phyloP scores from a whole-genome alignment of 2,329 filamentous ascomycete genomes.

The Ascochyta rabiei region DNA sequence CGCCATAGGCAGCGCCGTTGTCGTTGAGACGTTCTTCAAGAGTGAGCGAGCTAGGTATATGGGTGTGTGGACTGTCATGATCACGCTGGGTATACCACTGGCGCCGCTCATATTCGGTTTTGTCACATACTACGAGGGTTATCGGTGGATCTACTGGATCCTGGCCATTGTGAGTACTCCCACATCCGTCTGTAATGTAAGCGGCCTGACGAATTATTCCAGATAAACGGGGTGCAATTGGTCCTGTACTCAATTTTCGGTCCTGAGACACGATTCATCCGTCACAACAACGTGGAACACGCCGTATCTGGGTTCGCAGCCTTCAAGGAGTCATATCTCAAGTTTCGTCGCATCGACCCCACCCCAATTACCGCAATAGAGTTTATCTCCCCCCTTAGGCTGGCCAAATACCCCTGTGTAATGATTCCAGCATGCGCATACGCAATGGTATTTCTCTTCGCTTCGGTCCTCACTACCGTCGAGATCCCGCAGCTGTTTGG shows the following conservation, averaged over 20 bases:
- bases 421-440: constrained; percentile 60
- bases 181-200: background rate
- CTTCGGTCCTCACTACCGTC: constrained; percentile 60
- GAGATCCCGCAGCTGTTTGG: constrained; percentile 66
- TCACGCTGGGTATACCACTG: constrained; percentile 57
- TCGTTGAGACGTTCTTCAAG: constrained; percentile 64
- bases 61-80: constrained; percentile 63
- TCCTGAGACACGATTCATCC: constrained; percentile 61
- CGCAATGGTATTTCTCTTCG: constrained; percentile 63
- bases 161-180: constrained; percentile 57
- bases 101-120: constrained; percentile 52
- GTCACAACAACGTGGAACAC: constrained; percentile 45
- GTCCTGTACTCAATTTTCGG: constrained; percentile 60
- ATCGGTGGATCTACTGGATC: constrained; percentile 65
- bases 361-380: constrained; percentile 56
- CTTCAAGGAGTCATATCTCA: constrained; percentile 55
- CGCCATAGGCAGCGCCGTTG: constrained; percentile 62
- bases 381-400: constrained; percentile 59
- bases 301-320: constrained; percentile 31
- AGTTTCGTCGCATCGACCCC: constrained; percentile 59
- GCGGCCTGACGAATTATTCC: background rate
- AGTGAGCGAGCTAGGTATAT: constrained; percentile 61
- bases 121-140: constrained; percentile 59
- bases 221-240: constrained; percentile 64
- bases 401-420: constrained; percentile 56